A percentile compares a stretch with the other conserved stretches of the same genome.
These are phyloP conservation scores for Biancaea sappan DNA, from an alignment of 306 rosid genomes.

Conservation along the genomic window DNA sequence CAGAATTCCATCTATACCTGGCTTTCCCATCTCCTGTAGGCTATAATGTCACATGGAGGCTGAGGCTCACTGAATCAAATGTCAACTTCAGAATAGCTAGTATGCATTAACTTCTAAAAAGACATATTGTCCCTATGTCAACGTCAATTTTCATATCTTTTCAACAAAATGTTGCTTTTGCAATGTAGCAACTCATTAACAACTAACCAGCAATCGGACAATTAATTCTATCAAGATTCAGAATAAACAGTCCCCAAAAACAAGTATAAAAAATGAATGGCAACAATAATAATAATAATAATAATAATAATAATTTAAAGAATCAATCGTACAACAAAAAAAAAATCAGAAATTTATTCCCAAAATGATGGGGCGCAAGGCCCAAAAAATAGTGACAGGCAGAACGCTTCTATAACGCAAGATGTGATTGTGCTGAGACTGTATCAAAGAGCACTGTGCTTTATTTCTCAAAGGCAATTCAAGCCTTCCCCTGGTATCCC, in stretches of 20 bases:
- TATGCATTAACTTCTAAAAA: background rate
- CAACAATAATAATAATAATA: background rate
- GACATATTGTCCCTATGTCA: slow-evolving; percentile 1
- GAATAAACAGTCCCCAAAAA: background rate
- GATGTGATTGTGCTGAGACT: background rate
- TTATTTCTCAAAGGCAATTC: background rate
- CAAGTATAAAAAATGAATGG: background rate
- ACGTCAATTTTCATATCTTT: slow-evolving; percentile 3
- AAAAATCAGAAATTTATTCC: slow-evolving; percentile 12
- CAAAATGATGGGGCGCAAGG: slow-evolving; percentile 12
- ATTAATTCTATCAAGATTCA: background rate
- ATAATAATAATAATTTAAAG: background rate
- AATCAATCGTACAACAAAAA: slow-evolving; percentile 20
- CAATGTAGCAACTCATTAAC: background rate
- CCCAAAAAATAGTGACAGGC: background rate
- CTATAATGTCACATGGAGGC: background rate
- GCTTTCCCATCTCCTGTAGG: background rate
- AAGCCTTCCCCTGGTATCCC: slow-evolving; percentile 59
- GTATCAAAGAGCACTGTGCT: background rate
- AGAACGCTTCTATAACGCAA: background rate
- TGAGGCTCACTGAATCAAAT: background rate
- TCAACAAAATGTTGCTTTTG: background rate
- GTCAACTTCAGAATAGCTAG: slow-evolving; percentile 1
- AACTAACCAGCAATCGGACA: background rate
- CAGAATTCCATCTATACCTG: background rate